phyloP scores from a whole-genome alignment of 2,329 filamentous ascomycete species.

The Botrytis fabae region DNA sequence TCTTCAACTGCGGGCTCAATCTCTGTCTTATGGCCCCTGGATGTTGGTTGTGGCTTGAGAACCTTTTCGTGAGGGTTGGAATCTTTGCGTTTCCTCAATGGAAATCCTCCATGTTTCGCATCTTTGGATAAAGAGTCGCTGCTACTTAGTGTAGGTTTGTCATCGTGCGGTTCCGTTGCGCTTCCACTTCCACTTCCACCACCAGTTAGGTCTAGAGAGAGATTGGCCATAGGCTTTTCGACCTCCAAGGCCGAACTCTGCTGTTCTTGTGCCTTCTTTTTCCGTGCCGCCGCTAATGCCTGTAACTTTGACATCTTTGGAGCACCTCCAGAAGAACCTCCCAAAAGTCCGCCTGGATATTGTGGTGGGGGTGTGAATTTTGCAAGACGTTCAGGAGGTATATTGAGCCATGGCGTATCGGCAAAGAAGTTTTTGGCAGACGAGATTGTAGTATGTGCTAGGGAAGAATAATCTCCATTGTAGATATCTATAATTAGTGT shows the following conservation, averaged over 20 bases:
- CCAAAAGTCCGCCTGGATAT: slow-evolving; percentile 69
- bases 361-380: slow-evolving; percentile 61
- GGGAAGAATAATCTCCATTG: slow-evolving; percentile 11
- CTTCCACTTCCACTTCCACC: not conserved
- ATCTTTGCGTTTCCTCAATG: slow-evolving; percentile 39
- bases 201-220: slow-evolving; percentile 25
- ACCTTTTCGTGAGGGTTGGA: slow-evolving; percentile 39
- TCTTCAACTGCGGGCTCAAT: slow-evolving; percentile 24
- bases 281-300: slow-evolving; percentile 80
- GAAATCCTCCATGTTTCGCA: slow-evolving; percentile 33
- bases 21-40: slow-evolving; percentile 12
- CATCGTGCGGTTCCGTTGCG: not conserved
- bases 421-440: slow-evolving; percentile 66
- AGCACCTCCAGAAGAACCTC: slow-evolving; percentile 65
- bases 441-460: slow-evolving; percentile 39
- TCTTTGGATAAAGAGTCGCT: slow-evolving; percentile 12
- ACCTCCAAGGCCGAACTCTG: slow-evolving; percentile 35
- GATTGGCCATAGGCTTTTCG: slow-evolving; percentile 36
- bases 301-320: slow-evolving; percentile 87
- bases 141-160: not conserved
- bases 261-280: slow-evolving; percentile 75
- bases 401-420: slow-evolving; percentile 81
- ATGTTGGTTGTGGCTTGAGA: slow-evolving; percentile 26
- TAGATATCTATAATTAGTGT: slow-evolving; percentile 16
- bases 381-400: slow-evolving; percentile 65